These are phyloP conservation scores for Nidula niveotomentosa DNA, from an alignment of 1,284 basidiomycete genomes.

Conservation along the genomic window DNA sequence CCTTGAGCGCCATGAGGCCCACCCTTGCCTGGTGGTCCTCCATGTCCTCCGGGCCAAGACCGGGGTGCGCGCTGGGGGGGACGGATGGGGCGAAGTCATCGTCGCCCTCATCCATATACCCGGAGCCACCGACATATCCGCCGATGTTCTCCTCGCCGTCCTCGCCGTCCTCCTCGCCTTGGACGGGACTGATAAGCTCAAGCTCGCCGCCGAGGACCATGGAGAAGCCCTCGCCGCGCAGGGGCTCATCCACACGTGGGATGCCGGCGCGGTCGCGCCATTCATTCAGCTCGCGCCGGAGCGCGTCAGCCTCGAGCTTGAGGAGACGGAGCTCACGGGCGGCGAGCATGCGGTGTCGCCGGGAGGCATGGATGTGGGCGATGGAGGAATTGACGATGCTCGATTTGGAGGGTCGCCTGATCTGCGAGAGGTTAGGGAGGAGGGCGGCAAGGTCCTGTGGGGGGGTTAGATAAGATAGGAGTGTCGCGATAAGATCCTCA, in stretches of 20 bases:
- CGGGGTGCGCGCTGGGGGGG: not conserved
- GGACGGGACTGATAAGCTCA: slow-evolving; percentile 54
- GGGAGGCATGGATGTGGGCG: slow-evolving; percentile 79
- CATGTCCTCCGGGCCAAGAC: slow-evolving; percentile 6
- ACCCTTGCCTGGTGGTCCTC: slow-evolving; percentile 7
- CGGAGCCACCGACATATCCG: too few relatives aligned
- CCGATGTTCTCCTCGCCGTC: slow-evolving; percentile 8
- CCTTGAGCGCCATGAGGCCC: slow-evolving; percentile 6
- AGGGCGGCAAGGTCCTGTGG: slow-evolving; percentile 81
- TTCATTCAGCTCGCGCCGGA: slow-evolving; percentile 84
- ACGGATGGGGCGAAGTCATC: slow-evolving; percentile 8
- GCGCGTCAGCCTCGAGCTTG: slow-evolving; percentile 76
- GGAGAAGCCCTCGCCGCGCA: slow-evolving; percentile 65
- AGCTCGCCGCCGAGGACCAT: slow-evolving; percentile 70
- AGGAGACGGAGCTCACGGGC: slow-evolving; percentile 75
- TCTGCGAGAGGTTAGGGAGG: slow-evolving; percentile 85
- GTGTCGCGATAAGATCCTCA: slow-evolving; percentile 32
- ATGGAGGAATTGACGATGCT: slow-evolving; percentile 94
- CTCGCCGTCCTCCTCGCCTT: slow-evolving; percentile 55
- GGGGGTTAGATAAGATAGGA: slow-evolving; percentile 1
- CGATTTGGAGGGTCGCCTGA: slow-evolving; percentile 91
- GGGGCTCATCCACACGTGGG: slow-evolving; percentile 67
- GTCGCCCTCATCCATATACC: slow-evolving; percentile 6
- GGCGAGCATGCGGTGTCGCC: slow-evolving; percentile 77
- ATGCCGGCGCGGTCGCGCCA: slow-evolving; percentile 79